phyloP scores from a whole-genome alignment of 164 flowering plant genomes.

The Macadamia tetraphylla region DNA sequence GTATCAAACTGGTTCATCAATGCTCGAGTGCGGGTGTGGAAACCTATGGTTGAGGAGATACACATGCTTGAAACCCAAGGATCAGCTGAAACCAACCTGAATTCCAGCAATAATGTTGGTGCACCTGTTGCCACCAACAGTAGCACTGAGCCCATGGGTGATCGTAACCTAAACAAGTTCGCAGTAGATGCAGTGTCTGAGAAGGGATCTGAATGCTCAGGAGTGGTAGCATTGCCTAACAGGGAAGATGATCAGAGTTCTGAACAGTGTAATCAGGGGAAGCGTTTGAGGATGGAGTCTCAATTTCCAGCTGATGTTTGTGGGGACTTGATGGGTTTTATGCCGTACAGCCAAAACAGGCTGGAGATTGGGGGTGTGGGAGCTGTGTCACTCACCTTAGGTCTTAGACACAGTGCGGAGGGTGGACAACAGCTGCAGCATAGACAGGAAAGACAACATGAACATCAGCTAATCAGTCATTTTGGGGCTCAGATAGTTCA shows the following conservation, averaged over 20 bases:
- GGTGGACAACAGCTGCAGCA: constrained; percentile 25
- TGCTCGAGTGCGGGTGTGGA: constrained; percentile 89
- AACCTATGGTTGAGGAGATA: constrained; percentile 95
- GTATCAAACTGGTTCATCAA: constrained; percentile 96
- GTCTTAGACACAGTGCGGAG: constrained; percentile 61
- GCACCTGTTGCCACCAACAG: not conserved
- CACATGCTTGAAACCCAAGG: constrained; percentile 73
- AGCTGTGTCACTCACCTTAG: constrained; percentile 69
- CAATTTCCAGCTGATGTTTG: constrained; percentile 27
- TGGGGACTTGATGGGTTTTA: constrained; percentile 38
- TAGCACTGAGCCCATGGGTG: constrained; percentile 4
- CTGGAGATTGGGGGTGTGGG: constrained; percentile 50
- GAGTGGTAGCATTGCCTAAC: constrained; percentile 8
- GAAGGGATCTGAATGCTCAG: constrained; percentile 19
- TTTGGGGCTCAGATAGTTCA: constrained; percentile 51
- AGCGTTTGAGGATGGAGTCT: constrained; percentile 41
- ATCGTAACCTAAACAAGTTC: constrained; percentile 15
- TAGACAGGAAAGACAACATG: constrained; percentile 26
- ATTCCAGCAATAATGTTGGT: constrained; percentile 12
- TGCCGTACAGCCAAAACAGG: constrained; percentile 41
- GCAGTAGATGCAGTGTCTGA: constrained; percentile 10
- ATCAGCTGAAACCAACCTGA: constrained; percentile 21
- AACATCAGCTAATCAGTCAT: constrained; percentile 30
- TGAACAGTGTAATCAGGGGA: constrained; percentile 44
- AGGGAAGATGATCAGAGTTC: constrained; percentile 9